Percentiles rank a stretch among this genome's conserved stretches.
Evolutionary conservation across 2,329 filamentous ascomycete species (phyloP).

Genomic region (Alternaria alternata): DNA sequence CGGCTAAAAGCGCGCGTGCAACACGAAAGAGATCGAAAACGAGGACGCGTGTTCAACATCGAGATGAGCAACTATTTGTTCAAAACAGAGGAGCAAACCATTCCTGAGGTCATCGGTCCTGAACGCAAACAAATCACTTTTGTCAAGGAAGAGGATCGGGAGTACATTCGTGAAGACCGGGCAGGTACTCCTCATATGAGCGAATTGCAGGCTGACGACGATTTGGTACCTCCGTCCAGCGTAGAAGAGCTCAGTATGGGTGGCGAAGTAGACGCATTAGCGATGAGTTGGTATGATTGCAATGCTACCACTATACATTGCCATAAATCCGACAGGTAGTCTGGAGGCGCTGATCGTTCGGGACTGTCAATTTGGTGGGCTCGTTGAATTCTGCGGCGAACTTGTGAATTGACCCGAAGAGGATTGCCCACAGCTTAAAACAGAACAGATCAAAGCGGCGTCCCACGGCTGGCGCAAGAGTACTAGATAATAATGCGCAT

Average conservation of each 20-base stretch:
- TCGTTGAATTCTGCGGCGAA: neutral
- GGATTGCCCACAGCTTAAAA: neutral
- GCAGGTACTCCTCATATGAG: conserved; percentile 36
- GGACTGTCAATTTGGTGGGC: neutral
- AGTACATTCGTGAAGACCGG: conserved; percentile 24
- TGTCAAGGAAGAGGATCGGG: conserved; percentile 32
- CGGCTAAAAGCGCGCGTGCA: conserved; percentile 28
- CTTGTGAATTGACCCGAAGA: neutral
- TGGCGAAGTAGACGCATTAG: neutral
- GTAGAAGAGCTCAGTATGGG: conserved; percentile 20
- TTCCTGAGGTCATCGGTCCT: conserved; percentile 5
- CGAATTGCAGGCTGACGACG: conserved; percentile 28
- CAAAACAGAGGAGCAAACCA: neutral
- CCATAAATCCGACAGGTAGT: neutral
- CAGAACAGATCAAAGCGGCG: no score
- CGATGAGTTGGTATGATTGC: neutral
- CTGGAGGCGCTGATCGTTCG: neutral
- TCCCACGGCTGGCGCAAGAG: no score
- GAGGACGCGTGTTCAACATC: neutral
- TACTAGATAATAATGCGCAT: no score
- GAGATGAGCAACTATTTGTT: neutral
- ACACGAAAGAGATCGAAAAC: conserved; percentile 14
- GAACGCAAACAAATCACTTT: conserved; percentile 33
- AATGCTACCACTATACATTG: neutral
- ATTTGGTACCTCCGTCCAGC: conserved; percentile 11